Evolutionary conservation across 2,329 filamentous ascomycete genomes (phyloP), one percentile per base, ranked within the genome.

Genomic region (Ceratocystis harringtonii): DNA sequence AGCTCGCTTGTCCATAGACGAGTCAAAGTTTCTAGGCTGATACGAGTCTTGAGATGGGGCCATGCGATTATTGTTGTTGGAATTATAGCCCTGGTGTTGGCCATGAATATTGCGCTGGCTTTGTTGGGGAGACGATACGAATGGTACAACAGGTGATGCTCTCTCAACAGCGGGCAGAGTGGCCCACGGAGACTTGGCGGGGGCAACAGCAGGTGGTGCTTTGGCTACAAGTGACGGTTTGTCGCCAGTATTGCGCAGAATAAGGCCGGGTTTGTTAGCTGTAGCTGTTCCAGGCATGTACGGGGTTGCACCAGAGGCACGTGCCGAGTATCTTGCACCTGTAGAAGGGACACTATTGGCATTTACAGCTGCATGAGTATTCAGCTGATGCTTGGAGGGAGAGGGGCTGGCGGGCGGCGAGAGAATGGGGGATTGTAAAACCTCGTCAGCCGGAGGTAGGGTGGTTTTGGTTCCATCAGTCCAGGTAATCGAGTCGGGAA

Each of bases 141-240:
- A 44, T 15, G 63, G 19, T 5, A 81, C 75, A 17, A 86, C 76
- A 0, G 89, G 91, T 1, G 90, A 84, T 0, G 87, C 82, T 72
- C 87, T 92, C 10, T 95, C 90, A 5, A 96, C 83, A 0, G 90
- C 90, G 15, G 92, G 92, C 32, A 97, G 76, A 43, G 87, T 73
- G 28, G 92, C 92, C 92, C 92, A 97, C 3, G 92, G 92, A 3
- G 92, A 96, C 73, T 95, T 96, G 30, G 86, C 82, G 0, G 90
- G 87, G 0, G 85, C 80, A 7, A 87, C 82, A 3, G 82, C 80
- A 1, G 80, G 79, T 1, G 86, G 83, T 17, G 86, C 86, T 72
- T 91, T 92, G 7, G 87, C 81, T 52, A 90, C 86, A 3, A 90
- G 75, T 0, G 86, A 86, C 41, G 86, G 86, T 73, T 88, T 90